phyloP scores from a whole-genome alignment of 306 rosid genomes.

The Malus sylvestris region DNA sequence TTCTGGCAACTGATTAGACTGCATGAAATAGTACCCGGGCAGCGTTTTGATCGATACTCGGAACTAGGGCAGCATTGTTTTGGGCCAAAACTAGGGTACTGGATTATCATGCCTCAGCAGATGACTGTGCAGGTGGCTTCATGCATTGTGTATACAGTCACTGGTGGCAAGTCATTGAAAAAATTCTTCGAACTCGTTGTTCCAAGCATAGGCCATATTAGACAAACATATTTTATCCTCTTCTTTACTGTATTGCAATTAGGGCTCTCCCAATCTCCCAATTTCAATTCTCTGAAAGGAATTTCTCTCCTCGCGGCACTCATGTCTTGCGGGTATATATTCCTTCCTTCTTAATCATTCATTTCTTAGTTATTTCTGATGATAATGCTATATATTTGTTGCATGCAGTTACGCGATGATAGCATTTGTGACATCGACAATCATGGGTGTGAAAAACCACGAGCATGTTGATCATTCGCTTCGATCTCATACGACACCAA shows the following conservation, averaged over 20 bases:
- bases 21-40: conserved; percentile 50
- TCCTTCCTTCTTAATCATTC: not conserved
- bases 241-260: conserved; percentile 31
- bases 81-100: conserved; percentile 40
- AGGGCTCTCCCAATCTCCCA: conserved; percentile 53
- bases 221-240: conserved; percentile 46
- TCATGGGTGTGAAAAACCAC: conserved; percentile 11
- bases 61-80: conserved; percentile 45
- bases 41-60: conserved; percentile 50
- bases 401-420: conserved; percentile 38
- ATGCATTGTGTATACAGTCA: conserved; percentile 50
- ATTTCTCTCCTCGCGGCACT: conserved; percentile 51
- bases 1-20: conserved; percentile 50
- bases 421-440: conserved; percentile 33
- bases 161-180: conserved; percentile 66
- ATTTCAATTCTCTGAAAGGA: conserved; percentile 47
- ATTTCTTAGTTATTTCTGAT: not conserved
- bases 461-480: conserved; percentile 22
- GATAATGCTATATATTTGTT: not conserved
- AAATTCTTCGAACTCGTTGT: conserved; percentile 25
- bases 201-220: not conserved
- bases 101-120: conserved; percentile 54
- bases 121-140: conserved; percentile 49
- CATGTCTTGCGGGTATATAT: conserved; percentile 42
- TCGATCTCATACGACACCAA: conserved; percentile 24